Percentiles rank a stretch among this genome's conserved stretches.
Conservation (phyloP, 495 filamentous ascomycete genomes). For the Podospora appendiculata region DNA sequence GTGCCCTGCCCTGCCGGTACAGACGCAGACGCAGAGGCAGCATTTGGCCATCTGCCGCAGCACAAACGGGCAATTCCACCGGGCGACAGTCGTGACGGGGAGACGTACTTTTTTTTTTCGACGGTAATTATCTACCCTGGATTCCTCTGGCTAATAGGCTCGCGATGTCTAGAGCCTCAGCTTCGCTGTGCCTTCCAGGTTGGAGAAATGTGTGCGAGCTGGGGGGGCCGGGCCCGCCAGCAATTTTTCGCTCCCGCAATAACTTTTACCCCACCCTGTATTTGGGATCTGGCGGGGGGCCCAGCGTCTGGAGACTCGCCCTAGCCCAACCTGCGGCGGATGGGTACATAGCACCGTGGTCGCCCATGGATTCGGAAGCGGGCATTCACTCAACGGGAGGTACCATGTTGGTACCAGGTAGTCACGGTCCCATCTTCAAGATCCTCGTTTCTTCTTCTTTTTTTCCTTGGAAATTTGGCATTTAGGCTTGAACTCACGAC, state of each 20-base stretch:
- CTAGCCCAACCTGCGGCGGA: no score
- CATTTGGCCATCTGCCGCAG: not conserved
- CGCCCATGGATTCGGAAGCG: no score
- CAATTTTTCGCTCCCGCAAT: conserved; percentile 27
- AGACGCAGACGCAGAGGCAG: not conserved
- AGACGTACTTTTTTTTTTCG: conserved; percentile 15
- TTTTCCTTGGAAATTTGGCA: no score
- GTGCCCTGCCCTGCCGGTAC: not conserved
- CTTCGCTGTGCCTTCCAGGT: conserved; percentile 10
- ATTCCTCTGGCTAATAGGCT: conserved; percentile 17
- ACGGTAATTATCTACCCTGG: conserved; percentile 9
- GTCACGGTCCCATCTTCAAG: no score
- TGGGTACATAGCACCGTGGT: no score
- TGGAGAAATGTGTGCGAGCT: conserved; percentile 31
- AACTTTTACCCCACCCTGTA: conserved; percentile 25
- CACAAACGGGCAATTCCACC: not conserved
- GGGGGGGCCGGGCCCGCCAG: conserved; percentile 8
- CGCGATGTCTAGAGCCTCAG: conserved; percentile 18
- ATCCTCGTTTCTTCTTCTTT: no score
- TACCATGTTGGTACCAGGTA: no score
- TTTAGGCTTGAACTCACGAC: no score
- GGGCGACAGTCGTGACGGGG: not conserved
- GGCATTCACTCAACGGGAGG: no score
- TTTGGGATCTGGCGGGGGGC: conserved; percentile 6
- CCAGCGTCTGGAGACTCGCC: not conserved